phyloP scores from a whole-genome alignment of 2,329 filamentous ascomycete genomes.

The Cercospora sojina region DNA sequence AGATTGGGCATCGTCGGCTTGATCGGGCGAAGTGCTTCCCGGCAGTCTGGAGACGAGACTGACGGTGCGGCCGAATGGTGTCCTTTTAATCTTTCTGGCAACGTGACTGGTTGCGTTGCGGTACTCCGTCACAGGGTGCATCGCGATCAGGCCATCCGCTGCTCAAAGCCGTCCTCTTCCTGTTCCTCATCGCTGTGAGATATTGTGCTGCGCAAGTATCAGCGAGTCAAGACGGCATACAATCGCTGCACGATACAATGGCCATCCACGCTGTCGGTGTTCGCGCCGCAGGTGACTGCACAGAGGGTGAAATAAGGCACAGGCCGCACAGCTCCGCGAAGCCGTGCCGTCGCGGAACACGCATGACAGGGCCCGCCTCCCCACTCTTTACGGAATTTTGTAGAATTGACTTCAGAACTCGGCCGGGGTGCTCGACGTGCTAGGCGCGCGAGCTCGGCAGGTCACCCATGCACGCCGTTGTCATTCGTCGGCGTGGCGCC shows the following conservation, averaged over 20 bases:
- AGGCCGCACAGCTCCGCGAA: slow-evolving; percentile 10
- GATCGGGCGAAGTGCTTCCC: slow-evolving; percentile 8
- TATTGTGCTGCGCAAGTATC: not conserved
- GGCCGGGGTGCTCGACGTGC: slow-evolving; percentile 10
- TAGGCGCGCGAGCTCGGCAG: slow-evolving; percentile 13
- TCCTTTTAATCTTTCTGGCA: not conserved
- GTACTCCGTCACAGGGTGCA: not conserved
- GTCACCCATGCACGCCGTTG: not conserved
- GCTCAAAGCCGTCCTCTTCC: not conserved
- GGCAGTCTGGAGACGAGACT: slow-evolving; percentile 10
- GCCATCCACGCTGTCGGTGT: not conserved
- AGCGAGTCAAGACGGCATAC: not conserved
- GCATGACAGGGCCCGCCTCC: slow-evolving; percentile 1
- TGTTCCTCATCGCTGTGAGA: not conserved
- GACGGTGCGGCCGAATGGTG: not conserved
- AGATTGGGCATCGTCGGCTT: slow-evolving; percentile 3
- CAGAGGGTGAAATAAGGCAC: not conserved
- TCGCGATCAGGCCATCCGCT: not conserved
- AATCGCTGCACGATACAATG: not conserved
- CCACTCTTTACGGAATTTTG: slow-evolving; percentile 7
- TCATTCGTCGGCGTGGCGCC: slow-evolving; percentile 11
- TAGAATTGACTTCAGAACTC: not conserved
- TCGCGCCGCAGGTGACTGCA: not conserved
- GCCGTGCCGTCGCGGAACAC: slow-evolving; percentile 7
- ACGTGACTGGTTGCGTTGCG: slow-evolving; percentile 4